Base-by-base conservation (phyloP, 129 eudicot genomes). In the Artemisia annua region DNA sequence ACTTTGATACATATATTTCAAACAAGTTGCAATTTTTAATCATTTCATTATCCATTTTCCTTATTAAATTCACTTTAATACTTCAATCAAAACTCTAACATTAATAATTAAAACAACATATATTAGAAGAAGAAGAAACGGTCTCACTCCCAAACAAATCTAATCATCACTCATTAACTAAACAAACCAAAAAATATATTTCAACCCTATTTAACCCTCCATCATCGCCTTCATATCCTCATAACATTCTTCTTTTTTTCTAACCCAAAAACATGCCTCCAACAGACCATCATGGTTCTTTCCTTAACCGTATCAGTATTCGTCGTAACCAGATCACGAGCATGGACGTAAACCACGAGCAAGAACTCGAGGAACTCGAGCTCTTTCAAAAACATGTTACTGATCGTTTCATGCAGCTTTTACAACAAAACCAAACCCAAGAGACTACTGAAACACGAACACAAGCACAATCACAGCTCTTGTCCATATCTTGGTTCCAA, bases 221-320 rank as follows among this genome's bases (percentile, higher is more conserved):
- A 77, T 69, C 76, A 9, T 67, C 77, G 58, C 39, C 73, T 24
- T 70, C 75, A 64, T 19, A 56, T 39, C 48, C 75, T 61, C 67
- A 49, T 3, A 54, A 10, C 48, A 24, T 49, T 66, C 16, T 43
- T 10, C 15, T 7, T 64, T 5, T 49, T 62, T 39, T 70, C 72
- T 72, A 57, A 48, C 67, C 73, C 57, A 56, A 51, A 68, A 78
- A 16, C 85, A 90, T 85, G 96, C 86, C 83, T 78, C 77, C 84
- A 2, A 78, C 89, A 1, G 97, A 90, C 51, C 68, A 82, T 63
- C 92, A 85, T n/a, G 74, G 83, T 39, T 89, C 94, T 5, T 93
- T 93, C 84, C 87, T 93, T 11, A 90, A 83, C 74, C 90, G 89
- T 15, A 89, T 88, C 14, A 94, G 94, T 72, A 90, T 90, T 84